A percentile compares a stretch with the other conserved stretches of the same genome.
These are phyloP conservation scores for Sisymbrium irio DNA, from an alignment of 345 rosid genomes.

Conservation along the genomic window DNA sequence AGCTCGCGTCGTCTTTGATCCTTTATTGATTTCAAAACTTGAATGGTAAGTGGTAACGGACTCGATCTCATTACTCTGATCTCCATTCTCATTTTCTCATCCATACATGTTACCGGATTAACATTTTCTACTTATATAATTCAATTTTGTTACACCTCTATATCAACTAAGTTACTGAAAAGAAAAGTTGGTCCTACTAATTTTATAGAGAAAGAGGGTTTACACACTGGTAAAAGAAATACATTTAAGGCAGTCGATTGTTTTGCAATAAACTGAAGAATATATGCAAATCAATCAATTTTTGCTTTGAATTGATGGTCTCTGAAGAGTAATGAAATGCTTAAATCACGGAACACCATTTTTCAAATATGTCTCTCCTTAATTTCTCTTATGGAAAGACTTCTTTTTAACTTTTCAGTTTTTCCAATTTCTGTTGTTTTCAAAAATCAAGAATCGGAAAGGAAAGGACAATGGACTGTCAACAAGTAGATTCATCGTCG, in stretches of 20 bases:
- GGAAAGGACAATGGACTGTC: constrained; percentile 2
- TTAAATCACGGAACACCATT: background rate
- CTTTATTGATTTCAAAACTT: background rate
- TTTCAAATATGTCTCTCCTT: background rate
- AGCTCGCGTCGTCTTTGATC: background rate
- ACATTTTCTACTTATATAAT: no score
- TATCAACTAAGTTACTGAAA: no score
- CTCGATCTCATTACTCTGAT: background rate
- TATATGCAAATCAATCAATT: background rate
- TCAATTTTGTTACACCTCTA: background rate
- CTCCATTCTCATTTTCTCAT: background rate
- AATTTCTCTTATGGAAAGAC: background rate
- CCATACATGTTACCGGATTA: no score
- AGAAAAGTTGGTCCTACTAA: background rate
- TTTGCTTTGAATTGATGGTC: background rate
- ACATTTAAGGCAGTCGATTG: background rate
- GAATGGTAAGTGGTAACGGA: background rate
- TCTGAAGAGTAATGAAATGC: constrained; percentile 10
- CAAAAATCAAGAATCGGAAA: constrained; percentile 2
- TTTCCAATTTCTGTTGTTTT: background rate
- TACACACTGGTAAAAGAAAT: background rate
- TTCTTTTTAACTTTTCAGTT: background rate
- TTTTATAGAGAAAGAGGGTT: no score
- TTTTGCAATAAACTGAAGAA: background rate
- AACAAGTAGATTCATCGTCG: constrained; percentile 16